These are phyloP conservation scores for Metschnikowia amazonensis DNA, from an alignment of 805 yeast species.

Conservation along the genomic window DNA sequence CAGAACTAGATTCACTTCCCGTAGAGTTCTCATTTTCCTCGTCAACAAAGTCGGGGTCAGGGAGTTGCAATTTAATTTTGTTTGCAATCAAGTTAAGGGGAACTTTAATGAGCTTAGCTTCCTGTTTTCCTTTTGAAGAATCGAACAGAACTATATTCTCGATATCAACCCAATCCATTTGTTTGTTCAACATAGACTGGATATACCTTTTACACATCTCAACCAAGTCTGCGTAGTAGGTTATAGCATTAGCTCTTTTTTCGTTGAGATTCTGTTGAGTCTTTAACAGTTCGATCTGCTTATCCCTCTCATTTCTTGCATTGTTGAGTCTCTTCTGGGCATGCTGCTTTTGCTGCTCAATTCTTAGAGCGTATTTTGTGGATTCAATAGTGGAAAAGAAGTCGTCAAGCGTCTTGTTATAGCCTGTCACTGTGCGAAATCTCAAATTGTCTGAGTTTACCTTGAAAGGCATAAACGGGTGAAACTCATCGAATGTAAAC, in stretches of 20 bases:
- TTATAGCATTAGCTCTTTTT: constrained; percentile 69
- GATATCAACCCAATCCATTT: constrained; percentile 92
- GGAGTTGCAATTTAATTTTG: constrained; percentile 56
- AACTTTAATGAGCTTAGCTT: constrained; percentile 58
- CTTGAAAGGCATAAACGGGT: constrained; percentile 58
- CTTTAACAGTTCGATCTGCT: constrained; percentile 62
- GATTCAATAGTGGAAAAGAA: constrained; percentile 86
- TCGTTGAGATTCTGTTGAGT: constrained; percentile 61
- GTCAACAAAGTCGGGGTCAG: constrained; percentile 40
- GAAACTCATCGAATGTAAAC: constrained; percentile 59
- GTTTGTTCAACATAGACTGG: constrained; percentile 64
- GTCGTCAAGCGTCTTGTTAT: constrained; percentile 75
- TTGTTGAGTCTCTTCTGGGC: constrained; percentile 71
- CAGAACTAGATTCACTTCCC: constrained; percentile 24
- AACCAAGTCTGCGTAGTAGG: constrained; percentile 63
- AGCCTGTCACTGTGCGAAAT: constrained; percentile 53
- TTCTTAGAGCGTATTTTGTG: constrained; percentile 65
- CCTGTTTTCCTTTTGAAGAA: constrained; percentile 56
- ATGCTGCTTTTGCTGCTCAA: constrained; percentile 71
- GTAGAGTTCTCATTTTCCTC: constrained; percentile 23
- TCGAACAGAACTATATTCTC: constrained; percentile 71
- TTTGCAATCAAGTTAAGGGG: constrained; percentile 72
- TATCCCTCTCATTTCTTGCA: constrained; percentile 70
- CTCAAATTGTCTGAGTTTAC: constrained; percentile 24
- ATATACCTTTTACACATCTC: constrained; percentile 70